Evolutionary conservation across 2,329 filamentous ascomycete genomes (phyloP), one percentile per base, ranked within the genome.

Genomic region (Ceratocystis diversiconidia): DNA sequence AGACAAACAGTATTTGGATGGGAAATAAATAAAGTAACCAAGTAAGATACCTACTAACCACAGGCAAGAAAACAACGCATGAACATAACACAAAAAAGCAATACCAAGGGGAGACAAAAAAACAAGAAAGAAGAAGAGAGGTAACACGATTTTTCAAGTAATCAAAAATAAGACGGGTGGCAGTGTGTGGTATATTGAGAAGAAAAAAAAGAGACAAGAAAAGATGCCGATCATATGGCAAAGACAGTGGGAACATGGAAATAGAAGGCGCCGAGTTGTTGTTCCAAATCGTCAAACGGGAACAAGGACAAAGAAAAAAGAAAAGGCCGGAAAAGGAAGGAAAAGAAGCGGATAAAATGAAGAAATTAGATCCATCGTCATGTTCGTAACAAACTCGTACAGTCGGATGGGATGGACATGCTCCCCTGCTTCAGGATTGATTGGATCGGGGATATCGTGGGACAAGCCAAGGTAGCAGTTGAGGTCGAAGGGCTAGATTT

Each of bases 311-410:
- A 50, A 63, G 30, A 55, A 55, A 36, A 55, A 17, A 15, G 7
- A 46, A 22, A 44, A 22, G 19, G 50, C 41, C 48, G 32, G 36
- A 50, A 12, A 55, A 50, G 22, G 60, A 32, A 48, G 46, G 22
- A 60, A 50, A 30, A 55, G 36, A 61, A 41, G 28, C n/a, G 55
- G 22, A 52, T 41, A 59, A 55, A 62, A 64, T 50, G 52, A 22
- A 30, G 59, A 44, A 62, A 63, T 63, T 62, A 59, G 60, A 66
- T 66, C 64, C 57, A 67, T 67, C 62, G 64, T 61, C 64, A 68
- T 64, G 57, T 60, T 66, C 61, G 57, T 66, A 64, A 61, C 41
- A 67, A 62, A 63, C 43, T 64, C 66, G 63, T 62, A 48, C 61
- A 50, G 41, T 61, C 44, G 46, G 62, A 52, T 52, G 44, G 50